Evolutionary conservation across 2,329 filamentous ascomycete species (phyloP).

Genomic region (Alternaria arborescens): DNA sequence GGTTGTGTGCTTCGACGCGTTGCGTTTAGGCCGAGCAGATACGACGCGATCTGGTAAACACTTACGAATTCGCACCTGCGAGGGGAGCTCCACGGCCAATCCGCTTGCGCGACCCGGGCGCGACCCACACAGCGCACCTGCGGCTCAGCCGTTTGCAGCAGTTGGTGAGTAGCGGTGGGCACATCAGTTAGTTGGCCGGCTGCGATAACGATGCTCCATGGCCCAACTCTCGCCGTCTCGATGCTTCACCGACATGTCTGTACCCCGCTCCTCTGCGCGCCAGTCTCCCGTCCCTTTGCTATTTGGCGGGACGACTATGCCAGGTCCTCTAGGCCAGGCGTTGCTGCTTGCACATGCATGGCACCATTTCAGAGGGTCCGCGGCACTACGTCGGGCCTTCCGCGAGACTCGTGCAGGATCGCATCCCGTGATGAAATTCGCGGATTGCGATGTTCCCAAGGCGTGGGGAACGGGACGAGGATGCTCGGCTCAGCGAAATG

Average conservation of each 20-base stretch:
- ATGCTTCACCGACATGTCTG: slow-evolving; percentile 37
- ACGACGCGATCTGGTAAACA: slow-evolving; percentile 32
- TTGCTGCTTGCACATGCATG: slow-evolving; percentile 15
- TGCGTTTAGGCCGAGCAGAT: slow-evolving; percentile 31
- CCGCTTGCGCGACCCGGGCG: slow-evolving; percentile 20
- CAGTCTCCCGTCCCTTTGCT: slow-evolving; percentile 3
- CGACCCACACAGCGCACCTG: slow-evolving; percentile 30
- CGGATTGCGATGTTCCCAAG: slow-evolving; percentile 22
- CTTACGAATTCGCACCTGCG: slow-evolving; percentile 18
- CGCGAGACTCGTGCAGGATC: slow-evolving; percentile 22
- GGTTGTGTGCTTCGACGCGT: slow-evolving; percentile 26
- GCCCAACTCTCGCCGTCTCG: slow-evolving; percentile 11
- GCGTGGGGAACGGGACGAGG: slow-evolving; percentile 32
- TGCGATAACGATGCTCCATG: slow-evolving; percentile 35
- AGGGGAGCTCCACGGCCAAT: slow-evolving; percentile 19
- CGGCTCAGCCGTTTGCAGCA: slow-evolving; percentile 45
- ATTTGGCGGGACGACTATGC: slow-evolving; percentile 13
- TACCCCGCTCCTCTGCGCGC: slow-evolving; percentile 33
- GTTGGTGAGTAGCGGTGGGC: slow-evolving; percentile 35
- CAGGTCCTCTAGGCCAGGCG: slow-evolving; percentile 12
- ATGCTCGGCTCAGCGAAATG: slow-evolving; percentile 27
- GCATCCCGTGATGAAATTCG: slow-evolving; percentile 14
- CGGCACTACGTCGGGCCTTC: slow-evolving; percentile 20
- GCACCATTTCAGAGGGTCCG: slow-evolving; percentile 16
- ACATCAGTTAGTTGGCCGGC: slow-evolving; percentile 27